phyloP scores from a whole-genome alignment of 2,329 filamentous ascomycete species.

The Talaromyces sp. region DNA sequence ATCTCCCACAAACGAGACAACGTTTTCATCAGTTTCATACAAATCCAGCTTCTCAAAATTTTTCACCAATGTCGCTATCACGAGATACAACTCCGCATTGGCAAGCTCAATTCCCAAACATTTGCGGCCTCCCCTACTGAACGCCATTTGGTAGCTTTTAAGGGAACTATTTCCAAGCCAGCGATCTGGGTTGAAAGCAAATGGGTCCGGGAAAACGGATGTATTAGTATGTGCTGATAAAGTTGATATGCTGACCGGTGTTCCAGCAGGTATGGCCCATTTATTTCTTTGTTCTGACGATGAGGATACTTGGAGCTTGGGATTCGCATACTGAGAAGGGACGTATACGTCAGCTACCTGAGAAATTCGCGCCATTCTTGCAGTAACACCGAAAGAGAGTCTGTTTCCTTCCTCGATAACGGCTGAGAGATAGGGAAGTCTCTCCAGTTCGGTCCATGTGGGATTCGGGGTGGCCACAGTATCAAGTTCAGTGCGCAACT shows the following conservation, averaged over 20 bases:
- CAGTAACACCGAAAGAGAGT: constrained; percentile 35
- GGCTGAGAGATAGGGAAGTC: constrained; percentile 38
- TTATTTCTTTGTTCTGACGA: background rate
- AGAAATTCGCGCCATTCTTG: constrained; percentile 29
- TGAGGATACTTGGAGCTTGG: constrained; percentile 8
- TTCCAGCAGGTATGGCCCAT: constrained; percentile 21
- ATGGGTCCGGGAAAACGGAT: constrained; percentile 32
- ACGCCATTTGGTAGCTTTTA: constrained; percentile 36
- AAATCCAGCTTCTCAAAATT: constrained; percentile 22
- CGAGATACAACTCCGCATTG: constrained; percentile 25
- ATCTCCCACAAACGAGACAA: constrained; percentile 25
- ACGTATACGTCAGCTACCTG: constrained; percentile 11
- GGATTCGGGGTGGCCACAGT: constrained; percentile 5
- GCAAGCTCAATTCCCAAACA: constrained; percentile 40
- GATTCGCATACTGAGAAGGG: constrained; percentile 16
- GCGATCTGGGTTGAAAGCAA: constrained; percentile 34
- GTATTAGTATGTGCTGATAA: constrained; percentile 23
- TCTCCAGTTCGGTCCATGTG: constrained; percentile 25
- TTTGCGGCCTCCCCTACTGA: constrained; percentile 36
- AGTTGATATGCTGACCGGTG: constrained; percentile 33
- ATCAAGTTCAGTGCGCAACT: constrained; percentile 17
- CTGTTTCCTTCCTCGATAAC: constrained; percentile 29
- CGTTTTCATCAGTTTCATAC: constrained; percentile 20
- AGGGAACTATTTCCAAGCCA: constrained; percentile 31
- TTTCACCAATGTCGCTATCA: constrained; percentile 21